Evolutionary conservation across 1,284 basidiomycete genomes (phyloP).

Genomic region (Thelephora terrestris): DNA sequence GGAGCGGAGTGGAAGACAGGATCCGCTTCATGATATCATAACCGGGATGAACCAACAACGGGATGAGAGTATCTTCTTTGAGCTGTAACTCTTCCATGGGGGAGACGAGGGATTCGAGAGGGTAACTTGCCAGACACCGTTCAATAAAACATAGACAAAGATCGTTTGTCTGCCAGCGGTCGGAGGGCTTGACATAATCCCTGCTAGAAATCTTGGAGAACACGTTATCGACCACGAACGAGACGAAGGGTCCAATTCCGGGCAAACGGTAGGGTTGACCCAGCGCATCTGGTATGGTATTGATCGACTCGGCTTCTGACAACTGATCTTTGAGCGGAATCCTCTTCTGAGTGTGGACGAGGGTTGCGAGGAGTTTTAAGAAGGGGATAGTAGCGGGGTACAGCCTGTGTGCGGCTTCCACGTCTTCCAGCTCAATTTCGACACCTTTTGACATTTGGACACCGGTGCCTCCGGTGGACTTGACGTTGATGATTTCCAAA

Average conservation of each 20-base stretch:
- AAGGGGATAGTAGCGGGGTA: slow-evolving; percentile 89
- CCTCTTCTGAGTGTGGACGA: slow-evolving; percentile 71
- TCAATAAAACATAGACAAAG: slow-evolving; percentile 82
- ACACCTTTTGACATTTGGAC: slow-evolving; percentile 56
- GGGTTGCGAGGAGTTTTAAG: slow-evolving; percentile 70
- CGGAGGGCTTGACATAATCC: slow-evolving; percentile 66
- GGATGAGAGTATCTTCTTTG: slow-evolving; percentile 41
- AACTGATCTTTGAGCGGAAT: slow-evolving; percentile 50
- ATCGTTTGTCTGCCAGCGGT: slow-evolving; percentile 85
- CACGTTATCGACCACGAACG: slow-evolving; percentile 86
- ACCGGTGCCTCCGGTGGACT: slow-evolving; percentile 30
- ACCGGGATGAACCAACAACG: slow-evolving; percentile 72
- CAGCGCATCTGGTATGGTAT: slow-evolving; percentile 68
- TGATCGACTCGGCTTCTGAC: slow-evolving; percentile 48
- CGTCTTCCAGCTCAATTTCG: slow-evolving; percentile 76
- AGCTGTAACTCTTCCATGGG: slow-evolving; percentile 38
- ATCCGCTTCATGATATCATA: slow-evolving; percentile 80
- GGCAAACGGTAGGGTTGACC: slow-evolving; percentile 68
- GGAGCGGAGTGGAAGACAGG: slow-evolving; percentile 63
- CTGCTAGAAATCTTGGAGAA: slow-evolving; percentile 62
- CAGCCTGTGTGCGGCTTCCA: slow-evolving; percentile 68
- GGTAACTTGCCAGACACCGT: slow-evolving; percentile 71
- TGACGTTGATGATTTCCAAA: slow-evolving; percentile 74
- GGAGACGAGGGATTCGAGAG: slow-evolving; percentile 57
- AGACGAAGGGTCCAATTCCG: slow-evolving; percentile 69